Evolutionary conservation across 768 basidiomycete species (phyloP), one percentile per base, ranked within the genome.

Genomic region (Cantharellus cinnabarinus): DNA sequence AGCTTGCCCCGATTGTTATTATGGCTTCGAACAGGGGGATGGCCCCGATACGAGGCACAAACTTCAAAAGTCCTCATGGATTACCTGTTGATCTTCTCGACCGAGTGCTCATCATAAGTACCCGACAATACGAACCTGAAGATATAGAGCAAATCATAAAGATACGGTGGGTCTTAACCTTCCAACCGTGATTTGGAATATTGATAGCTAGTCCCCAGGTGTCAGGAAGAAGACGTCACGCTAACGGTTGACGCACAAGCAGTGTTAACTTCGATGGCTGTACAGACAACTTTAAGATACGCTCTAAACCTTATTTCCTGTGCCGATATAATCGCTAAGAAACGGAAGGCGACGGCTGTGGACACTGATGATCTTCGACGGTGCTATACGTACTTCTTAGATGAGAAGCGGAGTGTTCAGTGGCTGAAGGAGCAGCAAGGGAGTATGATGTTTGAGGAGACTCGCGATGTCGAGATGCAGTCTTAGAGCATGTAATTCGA

Each of bases 1-100:
- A 94, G 62, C 76, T 98, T 0, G 83, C 94, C 1, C 94, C 94
- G 1, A 74, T 98, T 58, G 94, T 99, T 42, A 90, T 99, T 66
- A 97, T 99, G 94, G 94, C 94, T 1, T 89, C 88, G 52, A 99
- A 99, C 68, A 78, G 94, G 14, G 94, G 94, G 3, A 90, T 90
- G 79, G 81, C 91, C 3, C 78, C 87, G 57, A 95, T 99, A 70
- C 79, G 94, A 62, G 94, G 94, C 41, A 98, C 94, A 34, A 91
- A 88, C 67, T 89, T 91, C 73, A 82, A 83, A 65, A 85, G 84
- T 63, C 94, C 94, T 2, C 94, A 99, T 67, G 94, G 94, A 38
- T 79, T 99, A 4, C 94, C 94, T 0, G 82, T 88, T 40, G 94
- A 98, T 70, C 75, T 98, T 41, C 79, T 99, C 58, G 94, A 99